A percentile compares a stretch with the other conserved stretches of the same genome.
phyloP scores from a whole-genome alignment of 148 eudicot species.

The Rhododendron vialii region DNA sequence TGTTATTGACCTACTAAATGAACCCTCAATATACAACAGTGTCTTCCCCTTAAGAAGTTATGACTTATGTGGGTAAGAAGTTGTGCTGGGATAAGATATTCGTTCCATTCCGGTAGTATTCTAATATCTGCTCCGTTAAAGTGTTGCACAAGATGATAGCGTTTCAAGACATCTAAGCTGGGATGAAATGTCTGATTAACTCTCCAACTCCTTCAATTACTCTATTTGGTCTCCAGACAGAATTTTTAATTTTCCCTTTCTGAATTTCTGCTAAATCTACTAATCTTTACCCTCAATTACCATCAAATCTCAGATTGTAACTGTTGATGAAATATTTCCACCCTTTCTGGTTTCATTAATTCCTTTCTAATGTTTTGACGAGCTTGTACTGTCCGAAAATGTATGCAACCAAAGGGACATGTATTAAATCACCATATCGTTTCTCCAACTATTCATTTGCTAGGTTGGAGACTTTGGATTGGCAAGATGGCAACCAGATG shows the following conservation, averaged over 20 bases:
- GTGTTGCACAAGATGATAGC: background rate
- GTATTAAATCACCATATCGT: background rate
- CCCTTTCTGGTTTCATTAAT: background rate
- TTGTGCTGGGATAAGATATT: background rate
- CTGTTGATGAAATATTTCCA: background rate
- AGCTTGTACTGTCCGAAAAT: background rate
- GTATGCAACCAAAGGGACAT: background rate
- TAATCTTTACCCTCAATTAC: background rate
- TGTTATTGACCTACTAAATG: background rate
- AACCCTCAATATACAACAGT: background rate
- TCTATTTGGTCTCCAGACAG: background rate
- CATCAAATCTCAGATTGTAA: background rate
- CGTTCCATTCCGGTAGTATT: background rate
- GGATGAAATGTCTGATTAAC: background rate
- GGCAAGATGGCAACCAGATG: conserved; percentile 44
- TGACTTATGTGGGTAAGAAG: background rate
- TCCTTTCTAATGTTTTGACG: background rate
- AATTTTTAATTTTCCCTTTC: background rate
- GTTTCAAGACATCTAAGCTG: background rate
- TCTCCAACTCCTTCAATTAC: background rate
- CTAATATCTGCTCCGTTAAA: background rate
- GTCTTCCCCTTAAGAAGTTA: background rate
- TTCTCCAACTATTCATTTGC: background rate
- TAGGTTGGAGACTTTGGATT: conserved; percentile 39
- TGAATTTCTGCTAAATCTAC: background rate